Conservation (phyloP, 768 basidiomycete species). For the Boletus subcaerulescens region DNA sequence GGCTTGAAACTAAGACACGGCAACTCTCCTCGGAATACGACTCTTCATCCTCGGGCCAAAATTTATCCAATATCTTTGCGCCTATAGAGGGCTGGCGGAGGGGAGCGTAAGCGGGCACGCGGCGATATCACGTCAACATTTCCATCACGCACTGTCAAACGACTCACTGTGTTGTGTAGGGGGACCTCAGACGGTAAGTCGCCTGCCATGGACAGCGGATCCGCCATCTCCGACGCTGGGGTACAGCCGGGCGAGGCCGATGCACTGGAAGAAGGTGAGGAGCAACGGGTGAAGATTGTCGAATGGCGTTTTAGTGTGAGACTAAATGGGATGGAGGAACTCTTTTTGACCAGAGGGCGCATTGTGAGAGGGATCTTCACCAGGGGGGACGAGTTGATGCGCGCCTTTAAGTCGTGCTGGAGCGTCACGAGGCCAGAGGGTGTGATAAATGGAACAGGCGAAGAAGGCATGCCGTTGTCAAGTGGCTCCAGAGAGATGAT, state of each 20-base stretch:
- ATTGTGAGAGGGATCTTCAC: conserved; percentile 27
- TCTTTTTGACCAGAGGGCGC: conserved; percentile 29
- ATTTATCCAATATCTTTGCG: conserved; percentile 27
- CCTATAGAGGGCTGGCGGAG: conserved; percentile 25
- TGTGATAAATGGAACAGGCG: conserved; percentile 27
- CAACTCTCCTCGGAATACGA: conserved; percentile 18
- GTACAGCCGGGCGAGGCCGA: conserved; percentile 12
- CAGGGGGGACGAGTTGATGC: conserved; percentile 23
- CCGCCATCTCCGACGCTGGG: conserved; percentile 19
- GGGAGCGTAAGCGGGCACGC: neutral
- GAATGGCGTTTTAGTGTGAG: conserved; percentile 27
- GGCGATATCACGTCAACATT: conserved; percentile 10
- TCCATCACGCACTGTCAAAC: neutral
- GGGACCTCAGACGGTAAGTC: conserved; percentile 1
- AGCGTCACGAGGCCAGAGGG: conserved; percentile 27
- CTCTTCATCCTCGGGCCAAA: conserved; percentile 32
- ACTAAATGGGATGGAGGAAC: conserved; percentile 21
- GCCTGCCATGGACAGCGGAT: conserved; percentile 14
- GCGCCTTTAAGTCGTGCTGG: conserved; percentile 30
- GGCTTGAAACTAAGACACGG: conserved; percentile 1
- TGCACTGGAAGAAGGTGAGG: conserved; percentile 14
- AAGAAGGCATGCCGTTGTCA: conserved; percentile 22
- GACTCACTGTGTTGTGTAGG: conserved; percentile 14
- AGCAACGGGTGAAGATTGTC: conserved; percentile 20
- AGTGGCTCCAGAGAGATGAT: conserved; percentile 17